These are phyloP conservation scores for Aspergillus sp. DNA, from an alignment of 2,329 filamentous ascomycete species.

Conservation along the genomic window DNA sequence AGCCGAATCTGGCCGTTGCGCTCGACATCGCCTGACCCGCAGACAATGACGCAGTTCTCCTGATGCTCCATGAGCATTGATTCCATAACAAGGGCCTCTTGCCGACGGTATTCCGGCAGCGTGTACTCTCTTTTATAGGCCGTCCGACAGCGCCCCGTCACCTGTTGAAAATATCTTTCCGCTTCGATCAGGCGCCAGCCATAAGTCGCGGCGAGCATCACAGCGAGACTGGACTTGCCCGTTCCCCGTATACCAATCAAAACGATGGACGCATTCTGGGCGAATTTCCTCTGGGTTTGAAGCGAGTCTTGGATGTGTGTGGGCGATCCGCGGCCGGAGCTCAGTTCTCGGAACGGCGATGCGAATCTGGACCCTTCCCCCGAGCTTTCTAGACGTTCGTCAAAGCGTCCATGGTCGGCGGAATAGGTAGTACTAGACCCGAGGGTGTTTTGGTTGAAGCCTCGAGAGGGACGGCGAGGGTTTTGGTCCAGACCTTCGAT, in stretches of 20 bases:
- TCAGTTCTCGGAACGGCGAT: slow-evolving; percentile 27
- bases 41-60: slow-evolving; percentile 67
- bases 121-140: slow-evolving; percentile 65
- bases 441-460: slow-evolving; percentile 1
- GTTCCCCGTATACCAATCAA: slow-evolving; percentile 71
- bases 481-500: slow-evolving; percentile 22
- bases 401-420: slow-evolving; percentile 14
- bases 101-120: slow-evolving; percentile 60
- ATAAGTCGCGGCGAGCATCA: slow-evolving; percentile 72
- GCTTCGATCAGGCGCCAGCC: slow-evolving; percentile 68
- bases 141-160: slow-evolving; percentile 61
- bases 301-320: slow-evolving; percentile 25
- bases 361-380: slow-evolving; percentile 17
- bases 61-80: slow-evolving; percentile 60
- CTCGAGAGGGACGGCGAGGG: slow-evolving; percentile 5
- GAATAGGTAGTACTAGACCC: neutral
- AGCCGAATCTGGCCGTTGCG: slow-evolving; percentile 61
- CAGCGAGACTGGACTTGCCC: slow-evolving; percentile 72
- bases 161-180: slow-evolving; percentile 66
- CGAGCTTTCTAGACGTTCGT: slow-evolving; percentile 20
- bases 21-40: slow-evolving; percentile 68
- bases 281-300: slow-evolving; percentile 45
- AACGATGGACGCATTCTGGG: slow-evolving; percentile 67
- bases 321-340: slow-evolving; percentile 29
- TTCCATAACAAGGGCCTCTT: slow-evolving; percentile 63